Base-by-base conservation (phyloP, 202 grass and related monocot genomes). In the Sporobolus alterniflorus region DNA sequence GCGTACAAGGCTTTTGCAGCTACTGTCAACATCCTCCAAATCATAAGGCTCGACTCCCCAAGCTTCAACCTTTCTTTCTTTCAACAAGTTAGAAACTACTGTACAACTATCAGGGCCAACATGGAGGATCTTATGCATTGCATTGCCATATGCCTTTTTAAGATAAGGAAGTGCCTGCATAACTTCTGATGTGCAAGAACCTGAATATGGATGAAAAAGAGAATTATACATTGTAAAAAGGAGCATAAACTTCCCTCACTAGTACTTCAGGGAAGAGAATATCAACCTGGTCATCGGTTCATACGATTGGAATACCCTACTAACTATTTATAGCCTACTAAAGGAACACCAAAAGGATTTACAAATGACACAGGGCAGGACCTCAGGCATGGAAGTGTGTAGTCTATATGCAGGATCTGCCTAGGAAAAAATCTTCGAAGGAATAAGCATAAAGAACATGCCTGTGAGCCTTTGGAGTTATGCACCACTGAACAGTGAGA, bases 1-100 rank as follows among this genome's bases (percentile, higher is more conserved):
- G 84, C 96, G 93, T 80, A 99, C 93, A 71, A 99, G 96, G 50
- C 85, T 99, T 81, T 92, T 99, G 91, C 96, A 99, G 60, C 80
- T 85, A 88, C 89, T 90, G 48, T 99, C 96, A 71, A 74, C 76
- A 87, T 99, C 96, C 60, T 99, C 96, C 78, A 96, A 87, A 86
- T 99, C 96, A 89, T 96, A 99, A 68, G 96, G 96, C 70, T 99
- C 96, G 74, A 99, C 77, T 31, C 93, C 96, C 93, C 93, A 99
- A 54, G 93, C 87, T 88, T 99, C 92, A 57, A 85, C 80, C 75
- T 92, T 94, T 84, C 74, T 69, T 90, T 99, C 96, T 80, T 99
- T 96, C 74, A 99, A 85, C 85, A 99, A 94, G 52, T 73, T 84
- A 74, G 89, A 99, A 88, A 99, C 91, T 60, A 96, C 83, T 64